Percentiles rank a stretch among this genome's conserved stretches.
Conservation (phyloP, 1,139 yeast species). For the Sugiyamaella grinbergsii region DNA sequence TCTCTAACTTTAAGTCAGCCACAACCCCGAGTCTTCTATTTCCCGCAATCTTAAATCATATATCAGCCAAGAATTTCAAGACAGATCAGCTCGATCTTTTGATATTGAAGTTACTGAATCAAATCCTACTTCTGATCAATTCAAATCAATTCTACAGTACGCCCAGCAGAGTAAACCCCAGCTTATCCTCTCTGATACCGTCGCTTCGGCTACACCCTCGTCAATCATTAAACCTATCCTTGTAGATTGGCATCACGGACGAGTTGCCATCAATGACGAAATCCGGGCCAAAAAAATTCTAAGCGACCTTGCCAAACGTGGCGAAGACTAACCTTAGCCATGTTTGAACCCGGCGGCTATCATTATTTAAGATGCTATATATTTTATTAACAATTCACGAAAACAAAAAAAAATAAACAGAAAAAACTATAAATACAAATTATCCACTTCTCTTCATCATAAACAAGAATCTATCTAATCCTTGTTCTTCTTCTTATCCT, state of each 20-base stretch:
- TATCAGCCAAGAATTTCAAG: conserved; percentile 31
- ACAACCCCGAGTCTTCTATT: conserved; percentile 31
- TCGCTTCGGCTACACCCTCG: neutral
- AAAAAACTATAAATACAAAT: conserved; percentile 25
- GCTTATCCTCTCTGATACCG: conserved; percentile 12
- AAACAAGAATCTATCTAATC: conserved; percentile 18
- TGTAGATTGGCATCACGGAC: conserved; percentile 43
- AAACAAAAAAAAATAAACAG: conserved; percentile 17
- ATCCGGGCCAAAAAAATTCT: conserved; percentile 44
- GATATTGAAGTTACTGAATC: conserved; percentile 40
- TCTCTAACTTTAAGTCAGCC: conserved; percentile 27
- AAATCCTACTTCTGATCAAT: conserved; percentile 41
- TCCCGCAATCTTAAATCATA: conserved; percentile 31
- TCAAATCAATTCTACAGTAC: conserved; percentile 30
- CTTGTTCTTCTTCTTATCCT: conserved; percentile 34
- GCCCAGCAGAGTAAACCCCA: conserved; percentile 21
- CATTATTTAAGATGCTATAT: conserved; percentile 19
- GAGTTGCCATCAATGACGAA: conserved; percentile 44
- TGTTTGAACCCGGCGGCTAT: conserved; percentile 27
- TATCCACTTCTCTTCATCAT: conserved; percentile 24
- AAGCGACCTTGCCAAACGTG: conserved; percentile 29
- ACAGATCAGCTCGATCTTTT: conserved; percentile 35
- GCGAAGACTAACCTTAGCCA: conserved; percentile 26
- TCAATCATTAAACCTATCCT: conserved; percentile 40
- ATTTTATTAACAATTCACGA: conserved; percentile 18